Evolutionary conservation across 495 filamentous ascomycete species (phyloP), one percentile per base, ranked within the genome.

Genomic region (Hyaloscypha finlandica): DNA sequence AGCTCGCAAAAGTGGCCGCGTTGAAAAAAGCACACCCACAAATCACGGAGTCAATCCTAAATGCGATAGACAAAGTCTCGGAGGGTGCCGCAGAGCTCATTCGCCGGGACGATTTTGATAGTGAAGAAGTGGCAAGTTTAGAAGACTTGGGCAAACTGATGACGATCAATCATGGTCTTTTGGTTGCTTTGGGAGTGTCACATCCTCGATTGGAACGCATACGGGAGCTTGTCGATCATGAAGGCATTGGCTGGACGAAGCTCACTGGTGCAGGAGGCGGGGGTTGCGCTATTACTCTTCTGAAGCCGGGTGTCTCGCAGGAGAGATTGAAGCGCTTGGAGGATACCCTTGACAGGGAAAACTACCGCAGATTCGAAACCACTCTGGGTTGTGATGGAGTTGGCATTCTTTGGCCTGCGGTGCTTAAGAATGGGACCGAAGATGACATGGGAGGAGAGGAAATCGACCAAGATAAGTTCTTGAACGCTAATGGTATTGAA

Each of bases 171-270:
- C 95, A 99, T 70, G 94, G 94, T 58, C 85, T 97, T 51, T 82
- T 99, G 19, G 89, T 92, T 19, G 88, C 92, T 4, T 80, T 99
- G 6, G 95, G 95, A 11, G 94, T 97, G 35, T 97, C 94, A 2
- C 95, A 99, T 78, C 95, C 95, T 16, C 87, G 90, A 39, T 83
- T 99, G 58, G 95, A 99, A 77, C 88, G 94, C 6, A 90, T 99
- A 70, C 85, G 95, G 29, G 94, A 96, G 78, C 81, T 99, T 20
- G 91, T 97, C 58, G 94, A 97, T 70, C 86, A 91, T 66, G 84
- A 91, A 37, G 89, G 91, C n/a, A 89, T 97, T 63, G 95, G 95
- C 37, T 97, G 93, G 92, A 96, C 95, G 6, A 99, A 99, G 74
- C 84, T 99, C 57, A 99, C 95, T 1, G 95, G 95, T 64, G 95